phyloP scores from a whole-genome alignment of 2,329 filamentous ascomycete genomes.

The Colletotrichum graminicola region DNA sequence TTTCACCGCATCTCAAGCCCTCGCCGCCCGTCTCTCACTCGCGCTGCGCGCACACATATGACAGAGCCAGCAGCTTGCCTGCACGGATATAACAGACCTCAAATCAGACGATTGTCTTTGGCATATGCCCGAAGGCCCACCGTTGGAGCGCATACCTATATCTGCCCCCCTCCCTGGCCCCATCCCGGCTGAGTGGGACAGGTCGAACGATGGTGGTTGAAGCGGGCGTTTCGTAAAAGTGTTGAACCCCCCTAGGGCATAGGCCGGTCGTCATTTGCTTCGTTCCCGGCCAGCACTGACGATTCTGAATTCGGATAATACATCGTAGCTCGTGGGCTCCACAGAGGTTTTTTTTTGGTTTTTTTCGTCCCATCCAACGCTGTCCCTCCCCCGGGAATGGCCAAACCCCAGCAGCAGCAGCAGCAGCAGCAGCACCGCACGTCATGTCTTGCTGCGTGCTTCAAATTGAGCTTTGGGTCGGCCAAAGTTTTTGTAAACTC shows the following conservation, averaged over 20 bases:
- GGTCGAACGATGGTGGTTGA: conserved; percentile 31
- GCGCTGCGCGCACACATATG: not conserved
- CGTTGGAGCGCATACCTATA: not conserved
- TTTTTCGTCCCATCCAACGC: conserved; percentile 27
- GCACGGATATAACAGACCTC: not conserved
- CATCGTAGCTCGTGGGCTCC: conserved; percentile 5
- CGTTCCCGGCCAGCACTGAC: not conserved
- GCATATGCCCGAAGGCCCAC: not conserved
- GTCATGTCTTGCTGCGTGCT: conserved; percentile 36
- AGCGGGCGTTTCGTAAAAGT: conserved; percentile 29
- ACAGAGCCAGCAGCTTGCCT: not conserved
- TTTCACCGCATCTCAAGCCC: not conserved
- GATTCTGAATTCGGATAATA: conserved; percentile 5
- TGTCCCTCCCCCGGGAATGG: conserved; percentile 12
- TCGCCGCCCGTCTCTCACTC: not conserved
- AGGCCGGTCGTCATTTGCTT: conserved; percentile 14
- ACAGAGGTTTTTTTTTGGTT: too few relatives aligned
- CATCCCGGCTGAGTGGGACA: not conserved
- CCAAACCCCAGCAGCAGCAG: too few relatives aligned
- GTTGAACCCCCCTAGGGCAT: conserved; percentile 15
- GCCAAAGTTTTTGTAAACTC: conserved; percentile 31
- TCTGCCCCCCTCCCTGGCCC: not conserved
- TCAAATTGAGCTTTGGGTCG: conserved; percentile 30
- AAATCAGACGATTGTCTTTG: not conserved
- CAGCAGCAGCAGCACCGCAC: conserved; percentile 21